Percentiles rank a stretch among this genome's conserved stretches.
phyloP scores from a whole-genome alignment of 2,329 filamentous ascomycete species.

The Dactylellina sp. region DNA sequence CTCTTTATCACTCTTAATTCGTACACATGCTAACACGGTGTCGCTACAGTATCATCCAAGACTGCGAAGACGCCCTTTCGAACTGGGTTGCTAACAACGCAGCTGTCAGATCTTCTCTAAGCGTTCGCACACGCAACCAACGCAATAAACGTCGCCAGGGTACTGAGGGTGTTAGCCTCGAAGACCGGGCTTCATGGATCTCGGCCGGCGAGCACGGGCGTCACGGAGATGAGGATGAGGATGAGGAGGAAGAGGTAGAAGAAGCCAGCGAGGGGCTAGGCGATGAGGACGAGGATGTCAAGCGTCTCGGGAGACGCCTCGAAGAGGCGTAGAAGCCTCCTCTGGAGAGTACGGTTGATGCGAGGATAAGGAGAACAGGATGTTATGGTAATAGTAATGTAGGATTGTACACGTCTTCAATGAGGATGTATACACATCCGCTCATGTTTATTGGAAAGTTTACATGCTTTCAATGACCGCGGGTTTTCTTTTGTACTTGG shows the following conservation, averaged over 20 bases:
- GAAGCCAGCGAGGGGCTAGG: slow-evolving; percentile 39
- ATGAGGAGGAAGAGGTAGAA: slow-evolving; percentile 43
- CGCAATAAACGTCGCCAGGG: slow-evolving; percentile 59
- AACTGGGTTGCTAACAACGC: slow-evolving; percentile 96
- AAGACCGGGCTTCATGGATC: slow-evolving; percentile 49
- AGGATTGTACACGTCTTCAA: background rate
- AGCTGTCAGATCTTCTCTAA: slow-evolving; percentile 86
- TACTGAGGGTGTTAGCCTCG: slow-evolving; percentile 50
- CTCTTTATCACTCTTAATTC: background rate
- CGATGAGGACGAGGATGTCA: slow-evolving; percentile 50
- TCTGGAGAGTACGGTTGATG: background rate
- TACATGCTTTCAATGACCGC: slow-evolving; percentile 1
- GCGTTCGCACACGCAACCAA: slow-evolving; percentile 81
- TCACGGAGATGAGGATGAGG: slow-evolving; percentile 35
- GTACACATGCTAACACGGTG: background rate
- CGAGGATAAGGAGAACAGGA: background rate
- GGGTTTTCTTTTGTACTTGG: slow-evolving; percentile 7
- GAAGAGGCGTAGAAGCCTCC: slow-evolving; percentile 38
- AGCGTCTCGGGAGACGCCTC: slow-evolving; percentile 41
- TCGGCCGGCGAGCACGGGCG: slow-evolving; percentile 53
- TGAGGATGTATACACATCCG: slow-evolving; percentile 18
- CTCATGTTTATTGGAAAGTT: slow-evolving; percentile 20
- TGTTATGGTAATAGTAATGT: slow-evolving; percentile 31
- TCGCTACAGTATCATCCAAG: slow-evolving; percentile 86
- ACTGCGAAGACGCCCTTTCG: slow-evolving; percentile 95